A percentile compares a stretch with the other conserved stretches of the same genome.
These are phyloP conservation scores for Fusarium clavum DNA, from an alignment of 2,329 filamentous ascomycete species.

Conservation along the genomic window DNA sequence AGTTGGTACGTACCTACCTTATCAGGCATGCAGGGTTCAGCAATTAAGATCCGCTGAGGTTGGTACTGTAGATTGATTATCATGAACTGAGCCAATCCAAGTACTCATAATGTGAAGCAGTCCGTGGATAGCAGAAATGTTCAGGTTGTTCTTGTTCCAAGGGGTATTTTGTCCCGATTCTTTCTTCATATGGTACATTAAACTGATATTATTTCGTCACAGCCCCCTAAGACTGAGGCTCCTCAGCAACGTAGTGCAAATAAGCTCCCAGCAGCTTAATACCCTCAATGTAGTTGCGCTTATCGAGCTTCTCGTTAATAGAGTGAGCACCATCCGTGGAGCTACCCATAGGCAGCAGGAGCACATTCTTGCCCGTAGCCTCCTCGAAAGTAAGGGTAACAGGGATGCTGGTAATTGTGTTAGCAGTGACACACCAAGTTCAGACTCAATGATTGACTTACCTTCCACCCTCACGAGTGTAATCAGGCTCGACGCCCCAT, in stretches of 20 bases:
- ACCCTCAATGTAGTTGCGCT: constrained; percentile 97
- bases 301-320: constrained; percentile 98
- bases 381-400: constrained; percentile 98
- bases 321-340: constrained; percentile 97
- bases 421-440: constrained; percentile 19
- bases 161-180: not conserved
- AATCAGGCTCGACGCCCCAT: constrained; percentile 92
- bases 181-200: constrained; percentile 28
- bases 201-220: constrained; percentile 8
- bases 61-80: not conserved
- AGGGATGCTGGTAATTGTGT: constrained; percentile 75
- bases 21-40: not conserved
- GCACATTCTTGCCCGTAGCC: constrained; percentile 96
- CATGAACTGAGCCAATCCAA: not conserved
- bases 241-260: constrained; percentile 93
- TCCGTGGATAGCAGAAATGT: not conserved
- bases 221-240: constrained; percentile 66
- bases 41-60: not conserved
- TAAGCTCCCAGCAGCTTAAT: constrained; percentile 96
- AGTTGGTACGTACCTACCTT: constrained; percentile 28
- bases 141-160: not conserved
- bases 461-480: constrained; percentile 95
- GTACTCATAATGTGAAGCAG: not conserved
- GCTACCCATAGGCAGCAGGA: constrained; percentile 96
- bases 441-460: constrained; percentile 54